Evolutionary conservation across 768 basidiomycete genomes (phyloP), one percentile per base, ranked within the genome.

Genomic region (Strobilomyces dryophilus): DNA sequence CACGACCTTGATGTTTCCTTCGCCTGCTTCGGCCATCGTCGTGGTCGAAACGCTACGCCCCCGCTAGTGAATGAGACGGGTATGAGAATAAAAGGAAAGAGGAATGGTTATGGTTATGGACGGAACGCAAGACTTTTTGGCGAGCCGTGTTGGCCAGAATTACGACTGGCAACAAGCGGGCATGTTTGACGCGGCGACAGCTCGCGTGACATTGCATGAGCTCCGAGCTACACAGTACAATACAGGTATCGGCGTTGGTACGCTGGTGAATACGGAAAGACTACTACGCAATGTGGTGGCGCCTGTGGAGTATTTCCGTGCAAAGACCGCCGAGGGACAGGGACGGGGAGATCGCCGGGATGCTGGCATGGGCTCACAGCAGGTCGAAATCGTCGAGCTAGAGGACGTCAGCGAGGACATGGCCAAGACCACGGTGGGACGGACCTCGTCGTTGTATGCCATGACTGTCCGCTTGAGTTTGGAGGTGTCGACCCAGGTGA

Each of bases 401-500:
- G 49, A 43, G 47, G 21, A 35, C 42, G 57, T 69, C 58, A 67
- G 60, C 29, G 47, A 21, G 50, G 47, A 5, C 20, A 18, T 39
- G 21, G 24, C 45, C 20, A 37, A 49, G 18, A 3, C 1, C 27
- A 8, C 9, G 17, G 53, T n/a, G 53, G 32, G 17, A 65, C 76
- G 32, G 49, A 91, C 91, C 83, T 97, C 87, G 73, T 97, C 95
- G 68, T 99, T 99, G 79, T 99, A 99, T 54, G 77, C 73, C 89
- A 94, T 87, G 71, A 98, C 84, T 0, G 92, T 94, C 50, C 95
- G 80, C 83, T 95, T 98, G 66, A 98, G 81, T 69, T 95, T 95
- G 60, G 92, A 95, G 24, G 92, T 92, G 66, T 98, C 95, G 20
- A 98, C 95, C 97, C 97, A 99, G 34, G 97, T 99, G 42, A 98